phyloP scores from a whole-genome alignment of 805 yeast genomes.

The Pichia exigua region DNA sequence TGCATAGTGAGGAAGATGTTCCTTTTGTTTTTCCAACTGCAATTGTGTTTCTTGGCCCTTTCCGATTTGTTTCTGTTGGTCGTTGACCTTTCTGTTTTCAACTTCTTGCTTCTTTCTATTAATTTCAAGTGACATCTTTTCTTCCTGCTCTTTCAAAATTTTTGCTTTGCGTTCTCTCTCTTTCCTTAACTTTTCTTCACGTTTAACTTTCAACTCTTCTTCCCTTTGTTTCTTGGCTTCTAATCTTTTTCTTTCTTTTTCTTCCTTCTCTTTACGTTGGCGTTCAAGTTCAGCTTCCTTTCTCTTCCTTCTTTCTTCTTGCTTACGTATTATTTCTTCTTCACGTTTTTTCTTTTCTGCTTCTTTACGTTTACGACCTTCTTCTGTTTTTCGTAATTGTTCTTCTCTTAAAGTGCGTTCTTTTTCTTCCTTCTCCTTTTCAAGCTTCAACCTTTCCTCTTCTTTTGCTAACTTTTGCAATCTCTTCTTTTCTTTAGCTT shows the following conservation, averaged over 20 bases:
- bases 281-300: constrained; percentile 34
- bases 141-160: constrained; percentile 4
- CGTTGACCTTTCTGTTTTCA: not conserved
- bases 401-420: constrained; percentile 34
- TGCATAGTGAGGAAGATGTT: not conserved
- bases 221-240: constrained; percentile 27
- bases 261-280: constrained; percentile 27
- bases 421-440: constrained; percentile 45
- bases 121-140: not conserved
- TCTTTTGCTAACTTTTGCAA: constrained; percentile 55
- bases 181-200: constrained; percentile 24
- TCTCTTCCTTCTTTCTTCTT: constrained; percentile 34
- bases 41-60: not conserved
- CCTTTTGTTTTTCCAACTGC: not conserved
- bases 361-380: constrained; percentile 38
- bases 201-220: constrained; percentile 29
- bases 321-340: constrained; percentile 17
- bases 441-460: constrained; percentile 42
- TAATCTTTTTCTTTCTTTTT: constrained; percentile 32
- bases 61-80: not conserved
- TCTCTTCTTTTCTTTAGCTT: constrained; percentile 62
- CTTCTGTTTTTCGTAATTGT: constrained; percentile 37
- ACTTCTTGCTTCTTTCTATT: not conserved
- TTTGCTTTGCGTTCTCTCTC: not conserved
- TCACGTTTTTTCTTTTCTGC: constrained; percentile 33